These are phyloP conservation scores for Penicillium hordei DNA, from an alignment of 2,329 filamentous ascomycete genomes.

Conservation along the genomic window DNA sequence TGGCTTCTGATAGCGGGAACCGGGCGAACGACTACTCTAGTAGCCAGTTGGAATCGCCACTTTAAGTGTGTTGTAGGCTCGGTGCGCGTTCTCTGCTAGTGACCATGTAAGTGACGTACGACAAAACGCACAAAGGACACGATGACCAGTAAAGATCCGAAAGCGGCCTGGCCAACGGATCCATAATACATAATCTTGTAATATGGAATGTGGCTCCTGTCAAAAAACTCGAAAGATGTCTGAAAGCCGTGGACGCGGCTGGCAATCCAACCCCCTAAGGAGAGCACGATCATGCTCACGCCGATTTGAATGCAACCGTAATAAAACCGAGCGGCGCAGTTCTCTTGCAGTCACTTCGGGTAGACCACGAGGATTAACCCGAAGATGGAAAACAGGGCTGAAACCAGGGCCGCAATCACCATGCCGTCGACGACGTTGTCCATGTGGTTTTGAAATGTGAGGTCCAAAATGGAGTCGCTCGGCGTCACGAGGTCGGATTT, in stretches of 20 bases:
- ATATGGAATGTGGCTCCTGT: slow-evolving; percentile 4
- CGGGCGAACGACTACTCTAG: not conserved
- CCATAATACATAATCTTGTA: slow-evolving; percentile 14
- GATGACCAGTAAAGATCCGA: slow-evolving; percentile 5
- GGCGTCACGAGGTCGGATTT: not conserved
- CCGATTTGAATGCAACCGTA: slow-evolving; percentile 6
- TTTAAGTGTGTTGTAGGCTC: not conserved
- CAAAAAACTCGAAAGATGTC: slow-evolving; percentile 8
- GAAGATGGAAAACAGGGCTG: slow-evolving; percentile 7
- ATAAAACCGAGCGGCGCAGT: slow-evolving; percentile 2
- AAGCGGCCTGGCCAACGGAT: slow-evolving; percentile 5
- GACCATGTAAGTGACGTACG: not conserved
- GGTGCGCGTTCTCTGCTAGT: not conserved
- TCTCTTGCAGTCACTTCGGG: not conserved
- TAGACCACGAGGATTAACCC: not conserved
- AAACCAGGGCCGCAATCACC: slow-evolving; percentile 5
- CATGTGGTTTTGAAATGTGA: slow-evolving; percentile 6
- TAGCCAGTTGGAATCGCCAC: not conserved
- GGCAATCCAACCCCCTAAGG: slow-evolving; percentile 6
- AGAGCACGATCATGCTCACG: slow-evolving; percentile 1
- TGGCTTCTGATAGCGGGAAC: no score
- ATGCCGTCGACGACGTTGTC: slow-evolving; percentile 2
- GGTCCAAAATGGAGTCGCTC: slow-evolving; percentile 3
- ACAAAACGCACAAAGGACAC: slow-evolving; percentile 1
- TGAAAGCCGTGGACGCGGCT: slow-evolving; percentile 9